These are phyloP conservation scores for Vitis hybrid DNA, from an alignment of 177 flowering plant genomes.

Conservation along the genomic window DNA sequence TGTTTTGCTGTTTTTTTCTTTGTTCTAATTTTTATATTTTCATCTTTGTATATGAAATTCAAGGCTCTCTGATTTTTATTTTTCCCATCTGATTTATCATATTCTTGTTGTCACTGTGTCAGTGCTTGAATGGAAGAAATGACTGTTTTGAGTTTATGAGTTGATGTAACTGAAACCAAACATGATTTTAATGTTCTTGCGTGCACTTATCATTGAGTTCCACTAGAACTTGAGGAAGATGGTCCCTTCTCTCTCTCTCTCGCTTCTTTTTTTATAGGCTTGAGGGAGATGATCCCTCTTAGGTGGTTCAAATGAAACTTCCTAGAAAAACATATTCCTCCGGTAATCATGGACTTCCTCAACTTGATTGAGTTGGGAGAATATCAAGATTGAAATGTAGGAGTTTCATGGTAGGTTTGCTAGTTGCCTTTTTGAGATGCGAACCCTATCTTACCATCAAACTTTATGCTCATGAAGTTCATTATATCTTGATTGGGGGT, in stretches of 20 bases:
- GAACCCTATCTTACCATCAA: not conserved
- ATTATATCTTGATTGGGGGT: not conserved
- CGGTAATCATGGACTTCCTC: too few relatives aligned
- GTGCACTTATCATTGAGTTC: not conserved
- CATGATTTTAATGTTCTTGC: not conserved
- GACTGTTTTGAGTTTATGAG: not conserved
- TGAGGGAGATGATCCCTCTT: not conserved
- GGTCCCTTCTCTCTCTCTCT: too few relatives aligned
- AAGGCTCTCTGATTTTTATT: not conserved
- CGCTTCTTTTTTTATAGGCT: too few relatives aligned
- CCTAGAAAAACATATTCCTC: not conserved
- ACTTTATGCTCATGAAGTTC: not conserved
- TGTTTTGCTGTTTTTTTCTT: too few relatives aligned
- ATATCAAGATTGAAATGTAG: not conserved
- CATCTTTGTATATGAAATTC: too few relatives aligned
- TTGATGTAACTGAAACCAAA: slow-evolving; percentile 1
- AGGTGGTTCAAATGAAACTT: not conserved
- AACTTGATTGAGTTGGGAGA: slow-evolving; percentile 7
- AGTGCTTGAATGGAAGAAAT: not conserved
- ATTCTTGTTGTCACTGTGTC: not conserved
- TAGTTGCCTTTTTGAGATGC: not conserved
- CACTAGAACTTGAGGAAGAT: not conserved
- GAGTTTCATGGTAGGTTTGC: not conserved
- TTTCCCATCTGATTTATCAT: not conserved
- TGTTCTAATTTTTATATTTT: too few relatives aligned